Conservation (phyloP, 768 basidiomycete species). For the Kondoa malvinella region DNA sequence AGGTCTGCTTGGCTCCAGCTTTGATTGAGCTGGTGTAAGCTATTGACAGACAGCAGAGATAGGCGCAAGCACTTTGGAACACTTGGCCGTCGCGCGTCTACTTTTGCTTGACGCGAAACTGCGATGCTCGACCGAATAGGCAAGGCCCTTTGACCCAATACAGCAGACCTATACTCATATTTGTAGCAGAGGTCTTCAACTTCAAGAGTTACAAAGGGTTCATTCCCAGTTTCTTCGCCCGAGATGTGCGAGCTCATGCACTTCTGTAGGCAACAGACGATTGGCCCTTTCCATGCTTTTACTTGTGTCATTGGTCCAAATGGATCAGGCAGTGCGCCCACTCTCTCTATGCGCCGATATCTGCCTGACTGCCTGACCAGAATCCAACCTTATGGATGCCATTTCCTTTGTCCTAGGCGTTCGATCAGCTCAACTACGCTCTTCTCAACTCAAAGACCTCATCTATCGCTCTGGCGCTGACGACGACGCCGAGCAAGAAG, state of each 20-base stretch:
- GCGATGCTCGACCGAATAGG: not conserved
- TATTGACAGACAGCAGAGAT: too few relatives aligned
- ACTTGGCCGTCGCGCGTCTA: too few relatives aligned
- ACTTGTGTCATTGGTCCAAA: slow-evolving; percentile 95
- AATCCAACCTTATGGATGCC: slow-evolving; percentile 98
- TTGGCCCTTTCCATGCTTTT: slow-evolving; percentile 82
- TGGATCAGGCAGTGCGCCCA: slow-evolving; percentile 59
- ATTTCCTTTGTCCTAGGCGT: slow-evolving; percentile 97
- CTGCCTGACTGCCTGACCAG: too few relatives aligned
- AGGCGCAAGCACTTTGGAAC: too few relatives aligned
- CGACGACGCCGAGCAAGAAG: slow-evolving; percentile 43
- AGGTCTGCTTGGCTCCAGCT: not conserved
- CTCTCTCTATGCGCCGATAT: not conserved
- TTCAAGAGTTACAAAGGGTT: slow-evolving; percentile 80
- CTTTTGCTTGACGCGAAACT: not conserved
- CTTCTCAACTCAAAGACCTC: slow-evolving; percentile 82
- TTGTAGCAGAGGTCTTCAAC: slow-evolving; percentile 44
- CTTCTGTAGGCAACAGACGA: slow-evolving; percentile 39
- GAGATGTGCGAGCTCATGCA: too few relatives aligned
- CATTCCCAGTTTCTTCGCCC: not conserved
- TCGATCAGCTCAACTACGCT: slow-evolving; percentile 78
- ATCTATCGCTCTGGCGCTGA: slow-evolving; percentile 71
- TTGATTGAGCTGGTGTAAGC: not conserved
- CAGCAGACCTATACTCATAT: not conserved
- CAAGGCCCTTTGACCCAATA: not conserved